Evolutionary conservation across 495 filamentous ascomycete genomes (phyloP).

Genomic region (Niebla homalea): DNA sequence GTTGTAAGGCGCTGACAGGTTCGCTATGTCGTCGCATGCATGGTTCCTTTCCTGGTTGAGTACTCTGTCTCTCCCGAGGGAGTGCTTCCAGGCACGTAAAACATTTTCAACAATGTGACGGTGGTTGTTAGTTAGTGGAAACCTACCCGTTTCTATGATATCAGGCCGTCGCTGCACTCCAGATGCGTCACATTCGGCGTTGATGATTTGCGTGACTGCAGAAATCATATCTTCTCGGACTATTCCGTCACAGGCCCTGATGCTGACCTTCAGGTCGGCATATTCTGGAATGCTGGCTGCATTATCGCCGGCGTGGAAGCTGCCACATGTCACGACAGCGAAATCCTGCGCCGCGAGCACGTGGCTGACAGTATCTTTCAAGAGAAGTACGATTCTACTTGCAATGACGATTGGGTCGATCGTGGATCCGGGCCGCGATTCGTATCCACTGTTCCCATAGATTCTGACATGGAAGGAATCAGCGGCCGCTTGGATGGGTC

Average conservation of each 20-base stretch:
- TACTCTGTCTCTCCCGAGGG: conserved; percentile 27
- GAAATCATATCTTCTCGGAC: conserved; percentile 30
- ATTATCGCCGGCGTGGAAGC: conserved; percentile 36
- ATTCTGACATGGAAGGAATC: conserved; percentile 32
- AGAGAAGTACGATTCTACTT: conserved; percentile 32
- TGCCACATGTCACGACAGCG: conserved; percentile 41
- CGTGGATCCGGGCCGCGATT: conserved; percentile 33
- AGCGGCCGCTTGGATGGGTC: conserved; percentile 27
- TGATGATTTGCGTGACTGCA: conserved; percentile 38
- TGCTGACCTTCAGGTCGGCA: conserved; percentile 35
- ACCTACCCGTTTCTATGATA: conserved; percentile 23
- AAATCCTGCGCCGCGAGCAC: conserved; percentile 37
- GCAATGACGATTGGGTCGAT: conserved; percentile 48
- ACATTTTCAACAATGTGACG: conserved; percentile 26
- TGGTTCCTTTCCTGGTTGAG: conserved; percentile 17
- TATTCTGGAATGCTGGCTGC: conserved; percentile 42
- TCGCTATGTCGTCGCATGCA: conserved; percentile 45
- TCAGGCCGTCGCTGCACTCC: conserved; percentile 27
- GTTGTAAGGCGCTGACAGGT: conserved; percentile 37
- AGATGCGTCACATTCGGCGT: conserved; percentile 38
- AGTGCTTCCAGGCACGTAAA: conserved; percentile 26
- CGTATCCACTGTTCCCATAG: conserved; percentile 41
- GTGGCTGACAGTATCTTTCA: conserved; percentile 43
- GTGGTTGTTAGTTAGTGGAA: conserved; percentile 43
- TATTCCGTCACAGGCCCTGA: conserved; percentile 28